A percentile compares a stretch with the other conserved stretches of the same genome.
Conservation (phyloP, 495 filamentous ascomycete species). For the Trichoderma virens region DNA sequence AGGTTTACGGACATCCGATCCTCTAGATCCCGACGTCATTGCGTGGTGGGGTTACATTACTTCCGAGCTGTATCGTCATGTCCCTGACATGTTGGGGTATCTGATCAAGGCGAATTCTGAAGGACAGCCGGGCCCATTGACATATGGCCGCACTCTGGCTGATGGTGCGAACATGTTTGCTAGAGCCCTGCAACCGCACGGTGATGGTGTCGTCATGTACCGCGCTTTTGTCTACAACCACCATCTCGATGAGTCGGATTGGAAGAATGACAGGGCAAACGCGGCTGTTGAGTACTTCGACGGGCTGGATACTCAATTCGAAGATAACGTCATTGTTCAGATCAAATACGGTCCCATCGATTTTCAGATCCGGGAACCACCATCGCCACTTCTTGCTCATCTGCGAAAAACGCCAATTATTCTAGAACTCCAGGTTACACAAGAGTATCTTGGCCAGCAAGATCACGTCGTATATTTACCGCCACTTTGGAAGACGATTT, state of each 20-base stretch:
- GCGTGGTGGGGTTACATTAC: slow-evolving; percentile 55
- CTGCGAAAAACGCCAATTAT: slow-evolving; percentile 48
- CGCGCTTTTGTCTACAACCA: slow-evolving; percentile 64
- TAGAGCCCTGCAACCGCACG: slow-evolving; percentile 48
- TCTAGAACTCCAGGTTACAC: slow-evolving; percentile 59
- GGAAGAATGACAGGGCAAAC: slow-evolving; percentile 62
- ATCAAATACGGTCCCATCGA: slow-evolving; percentile 72
- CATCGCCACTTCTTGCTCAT: slow-evolving; percentile 59
- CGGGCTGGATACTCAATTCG: slow-evolving; percentile 54
- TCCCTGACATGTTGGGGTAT: slow-evolving; percentile 63
- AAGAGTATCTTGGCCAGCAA: slow-evolving; percentile 69
- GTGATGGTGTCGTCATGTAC: slow-evolving; percentile 59
- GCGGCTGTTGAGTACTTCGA: slow-evolving; percentile 63
- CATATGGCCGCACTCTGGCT: slow-evolving; percentile 61
- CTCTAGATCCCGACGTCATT: slow-evolving; percentile 51
- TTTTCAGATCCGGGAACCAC: slow-evolving; percentile 66
- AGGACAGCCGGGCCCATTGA: slow-evolving; percentile 61
- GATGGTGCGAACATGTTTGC: slow-evolving; percentile 67
- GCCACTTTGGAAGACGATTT: slow-evolving; percentile 58
- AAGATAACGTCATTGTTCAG: slow-evolving; percentile 63
- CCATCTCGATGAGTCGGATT: slow-evolving; percentile 46
- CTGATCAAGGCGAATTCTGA: slow-evolving; percentile 70
- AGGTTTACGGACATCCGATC: slow-evolving; percentile 55
- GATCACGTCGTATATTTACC: slow-evolving; percentile 58
- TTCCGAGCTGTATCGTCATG: slow-evolving; percentile 45